Base-by-base conservation (phyloP, 345 rosid genomes). In the Citrus hindsii region DNA sequence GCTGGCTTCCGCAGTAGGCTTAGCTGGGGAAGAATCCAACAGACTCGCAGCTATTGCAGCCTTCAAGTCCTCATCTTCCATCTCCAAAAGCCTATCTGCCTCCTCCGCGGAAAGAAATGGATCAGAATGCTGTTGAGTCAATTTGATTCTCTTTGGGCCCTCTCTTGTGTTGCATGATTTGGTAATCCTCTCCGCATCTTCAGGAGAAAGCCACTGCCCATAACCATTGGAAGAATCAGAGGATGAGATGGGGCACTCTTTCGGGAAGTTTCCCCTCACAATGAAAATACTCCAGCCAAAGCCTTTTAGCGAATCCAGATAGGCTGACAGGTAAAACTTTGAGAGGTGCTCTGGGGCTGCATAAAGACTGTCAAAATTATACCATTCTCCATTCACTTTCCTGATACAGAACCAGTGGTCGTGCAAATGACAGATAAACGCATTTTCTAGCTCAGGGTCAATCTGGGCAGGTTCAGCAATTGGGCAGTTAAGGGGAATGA, bases 351-450 rank as follows among this genome's bases (percentile, higher is more conserved):
- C 89, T 0, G 98, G 98, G 1, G 98, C 99, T 14, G 97, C 91
- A 38, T 86, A 89, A 27, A 94, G 96, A 79, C 99, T 96, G 84
- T 96, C 97, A 21, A 96, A 96, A 81, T 96, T 96, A 46, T 96
- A 96, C 98, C 98, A 92, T 67, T 96, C 99, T 9, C 92, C 90
- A 27, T 88, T 90, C 72, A 90, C 98, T 85, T 92, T 91, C 83
- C 97, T 87, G 77, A 92, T 94, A 80, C 97, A 94, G 81, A 94
- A 94, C 98, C 98, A 92, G 76, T 96, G 98, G 83, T 96, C 95
- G 79, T 91, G 97, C 88, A 96, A 82, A 81, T 96, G 99, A 75
- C 98, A 96, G 69, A 96, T 90, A 73, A 96, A 96, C 22, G 97
- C 98, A 28, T 85, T 91, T 82, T 90, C 97, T 69, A 80, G 87